A percentile compares a stretch with the other conserved stretches of the same genome.
Conservation (phyloP, 1,284 basidiomycete species). For the Agroathelia rolfsii region DNA sequence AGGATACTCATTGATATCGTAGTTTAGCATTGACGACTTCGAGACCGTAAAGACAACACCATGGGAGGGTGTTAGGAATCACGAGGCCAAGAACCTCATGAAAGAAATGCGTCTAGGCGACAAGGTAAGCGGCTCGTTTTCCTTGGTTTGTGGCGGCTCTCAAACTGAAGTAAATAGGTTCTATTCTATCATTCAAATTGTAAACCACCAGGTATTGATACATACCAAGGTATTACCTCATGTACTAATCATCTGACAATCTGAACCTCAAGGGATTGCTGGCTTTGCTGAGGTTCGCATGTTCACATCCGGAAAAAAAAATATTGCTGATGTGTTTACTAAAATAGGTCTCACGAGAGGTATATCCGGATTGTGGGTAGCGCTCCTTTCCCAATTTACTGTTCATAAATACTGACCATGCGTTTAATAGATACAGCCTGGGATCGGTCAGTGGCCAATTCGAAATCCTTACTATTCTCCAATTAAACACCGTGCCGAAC, state of each 20-base stretch:
- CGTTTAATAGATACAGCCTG: conserved; percentile 68
- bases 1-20: conserved; percentile 8
- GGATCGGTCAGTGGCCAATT: conserved; percentile 53
- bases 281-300: conserved; percentile 75
- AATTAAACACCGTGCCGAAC: conserved; percentile 13
- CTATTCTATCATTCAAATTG: conserved; percentile 91
- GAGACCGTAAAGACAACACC: conserved; percentile 63
- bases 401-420: conserved; percentile 12
- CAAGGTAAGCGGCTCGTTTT: conserved; percentile 36
- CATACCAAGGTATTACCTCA: conserved; percentile 4
- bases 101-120: conserved; percentile 84
- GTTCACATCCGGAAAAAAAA: conserved; percentile 11
- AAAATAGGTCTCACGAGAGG: conserved; percentile 65
- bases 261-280: conserved; percentile 53
- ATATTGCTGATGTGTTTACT: conserved; percentile 6
- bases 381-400: conserved; percentile 5
- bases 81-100: conserved; percentile 89
- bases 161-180: conserved; percentile 27
- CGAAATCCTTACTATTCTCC: conserved; percentile 7
- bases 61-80: conserved; percentile 91
- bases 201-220: conserved; percentile 66
- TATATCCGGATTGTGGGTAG: conserved; percentile 82
- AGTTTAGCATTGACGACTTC: conserved; percentile 92
- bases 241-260: conserved; percentile 7
- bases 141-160: conserved; percentile 6